Percentiles rank a stretch among this genome's conserved stretches.
phyloP scores from a whole-genome alignment of 2,329 filamentous ascomycete species.

The Aspergillus tubingensis region DNA sequence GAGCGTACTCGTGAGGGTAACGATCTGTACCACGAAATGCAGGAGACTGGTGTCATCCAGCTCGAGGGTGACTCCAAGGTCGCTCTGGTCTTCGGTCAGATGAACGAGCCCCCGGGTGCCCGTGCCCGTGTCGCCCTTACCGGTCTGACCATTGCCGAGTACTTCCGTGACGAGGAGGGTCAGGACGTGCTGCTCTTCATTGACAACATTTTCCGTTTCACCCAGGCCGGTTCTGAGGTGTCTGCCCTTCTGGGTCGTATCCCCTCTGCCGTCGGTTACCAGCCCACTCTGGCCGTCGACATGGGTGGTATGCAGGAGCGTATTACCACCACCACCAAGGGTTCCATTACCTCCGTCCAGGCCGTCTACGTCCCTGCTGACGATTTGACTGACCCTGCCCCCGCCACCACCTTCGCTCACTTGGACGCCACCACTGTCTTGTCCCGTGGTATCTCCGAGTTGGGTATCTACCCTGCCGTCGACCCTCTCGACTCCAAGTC shows the following conservation, averaged over 20 bases:
- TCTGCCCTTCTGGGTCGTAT: constrained; percentile 99
- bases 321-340: constrained; percentile 99
- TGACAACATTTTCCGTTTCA: constrained; percentile 99
- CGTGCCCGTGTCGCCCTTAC: constrained; percentile 99
- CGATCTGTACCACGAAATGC: constrained; percentile 99
- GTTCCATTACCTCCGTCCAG: constrained; percentile 99
- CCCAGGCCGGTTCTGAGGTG: constrained; percentile 99
- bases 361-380: constrained; percentile 99
- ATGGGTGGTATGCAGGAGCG: constrained; percentile 99
- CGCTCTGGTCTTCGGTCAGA: constrained; percentile 98
- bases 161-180: constrained; percentile 78
- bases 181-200: constrained; percentile 99
- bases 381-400: constrained; percentile 99
- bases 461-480: constrained; percentile 99
- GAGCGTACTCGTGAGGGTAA: constrained; percentile 99
- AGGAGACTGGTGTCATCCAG: constrained; percentile 99
- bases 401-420: constrained; percentile 98
- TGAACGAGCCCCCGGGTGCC: constrained; percentile 99
- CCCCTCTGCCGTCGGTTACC: constrained; percentile 99
- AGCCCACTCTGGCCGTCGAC: constrained; percentile 96
- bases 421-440: constrained; percentile 99
- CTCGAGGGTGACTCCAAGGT: constrained; percentile 99
- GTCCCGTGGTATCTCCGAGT: constrained; percentile 99
- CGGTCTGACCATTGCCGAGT: constrained; percentile 68
- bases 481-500: constrained; percentile 99